Evolutionary conservation across 2,329 filamentous ascomycete species (phyloP), one percentile per base, ranked within the genome.

Genomic region (Basipetospora chlamydospora): DNA sequence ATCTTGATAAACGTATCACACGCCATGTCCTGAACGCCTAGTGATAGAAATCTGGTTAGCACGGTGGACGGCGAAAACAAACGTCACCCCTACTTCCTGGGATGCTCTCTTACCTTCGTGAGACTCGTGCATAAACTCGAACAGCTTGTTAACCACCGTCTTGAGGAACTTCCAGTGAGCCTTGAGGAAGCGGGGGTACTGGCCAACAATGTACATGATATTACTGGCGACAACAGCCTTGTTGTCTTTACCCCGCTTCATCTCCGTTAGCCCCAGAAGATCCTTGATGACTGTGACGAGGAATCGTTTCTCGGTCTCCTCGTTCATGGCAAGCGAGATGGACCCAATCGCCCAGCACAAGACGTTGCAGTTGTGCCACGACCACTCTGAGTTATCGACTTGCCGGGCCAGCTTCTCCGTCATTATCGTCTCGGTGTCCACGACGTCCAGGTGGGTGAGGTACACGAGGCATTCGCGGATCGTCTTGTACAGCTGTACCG

Each of bases 1-100:
- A 98, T 98, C 67, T 98, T 98, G 62, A 98, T 98, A 52, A 98
- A 98, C 0, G 90, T 98, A 59, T 98, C 92, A 56, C 90, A 98
- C 50, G 90, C 90, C 92, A 98, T 98, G 60, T 98, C 90, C 61
- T 98, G 92, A 18, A 98, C 90, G 65, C 85, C 77, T 81, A 17
- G 7, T 10, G 18, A 29, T 2, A 20, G 10, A 23, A 32, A 26
- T 25, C 38, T 29, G 40, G 40, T 59, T 48, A 58, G 52, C 33
- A 40, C 17, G n/a, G 6, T 10, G 26, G n/a, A n/a, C n/a, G n/a
- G n/a, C n/a, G n/a, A n/a, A n/a, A n/a, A n/a, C n/a, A n/a, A n/a
- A n/a, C n/a, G n/a, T n/a, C 22, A 23, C 11, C 11, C 22, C 11
- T 23, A 23, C 22, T 23, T 23, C 22, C 22, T 6, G 11, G 25